Evolutionary conservation across 2,329 filamentous ascomycete species (phyloP).

Genomic region (Cladosporium sphaerospermum): DNA sequence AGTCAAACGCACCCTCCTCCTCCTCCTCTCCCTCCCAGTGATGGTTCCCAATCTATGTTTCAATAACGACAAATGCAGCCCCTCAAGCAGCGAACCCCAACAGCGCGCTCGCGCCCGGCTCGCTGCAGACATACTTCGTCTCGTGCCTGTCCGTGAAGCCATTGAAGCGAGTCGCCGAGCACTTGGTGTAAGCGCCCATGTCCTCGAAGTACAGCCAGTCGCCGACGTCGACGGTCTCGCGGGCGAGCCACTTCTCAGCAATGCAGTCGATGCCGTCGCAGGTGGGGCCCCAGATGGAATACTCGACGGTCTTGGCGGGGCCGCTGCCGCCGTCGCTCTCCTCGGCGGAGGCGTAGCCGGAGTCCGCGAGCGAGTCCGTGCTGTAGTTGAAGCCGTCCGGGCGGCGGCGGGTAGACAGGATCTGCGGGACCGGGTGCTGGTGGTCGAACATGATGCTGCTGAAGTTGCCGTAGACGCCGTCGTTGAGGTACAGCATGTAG

Average conservation of each 20-base stretch:
- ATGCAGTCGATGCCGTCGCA: conserved; percentile 98
- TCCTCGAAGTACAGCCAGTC: conserved; percentile 99
- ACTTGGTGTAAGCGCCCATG: conserved; percentile 98
- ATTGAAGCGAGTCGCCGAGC: conserved; percentile 95
- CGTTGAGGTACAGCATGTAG: conserved; percentile 97
- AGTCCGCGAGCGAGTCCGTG: conserved; percentile 26
- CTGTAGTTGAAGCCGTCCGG: conserved; percentile 28
- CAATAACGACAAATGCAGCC: too few species aligned
- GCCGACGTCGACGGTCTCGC: conserved; percentile 75
- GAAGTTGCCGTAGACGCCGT: conserved; percentile 97
- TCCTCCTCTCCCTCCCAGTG: too few species aligned
- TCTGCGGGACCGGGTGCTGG: conserved; percentile 79
- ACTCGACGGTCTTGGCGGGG: conserved; percentile 53
- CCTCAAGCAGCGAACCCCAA: conserved; percentile 37
- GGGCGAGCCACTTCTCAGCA: conserved; percentile 70
- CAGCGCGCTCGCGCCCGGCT: conserved; percentile 75
- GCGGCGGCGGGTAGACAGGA: conserved; percentile 46
- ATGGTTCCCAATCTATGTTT: too few species aligned
- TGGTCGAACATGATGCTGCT: conserved; percentile 99
- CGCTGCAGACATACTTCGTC: conserved; percentile 90
- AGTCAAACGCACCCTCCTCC: too few species aligned
- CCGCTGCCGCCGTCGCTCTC: conserved; percentile 37
- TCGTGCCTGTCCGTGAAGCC: conserved; percentile 91
- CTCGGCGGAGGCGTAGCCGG: conserved; percentile 33
- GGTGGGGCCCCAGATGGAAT: conserved; percentile 96